Conservation (phyloP, 176 grass and related monocot species). For the Guadua angustifolia region DNA sequence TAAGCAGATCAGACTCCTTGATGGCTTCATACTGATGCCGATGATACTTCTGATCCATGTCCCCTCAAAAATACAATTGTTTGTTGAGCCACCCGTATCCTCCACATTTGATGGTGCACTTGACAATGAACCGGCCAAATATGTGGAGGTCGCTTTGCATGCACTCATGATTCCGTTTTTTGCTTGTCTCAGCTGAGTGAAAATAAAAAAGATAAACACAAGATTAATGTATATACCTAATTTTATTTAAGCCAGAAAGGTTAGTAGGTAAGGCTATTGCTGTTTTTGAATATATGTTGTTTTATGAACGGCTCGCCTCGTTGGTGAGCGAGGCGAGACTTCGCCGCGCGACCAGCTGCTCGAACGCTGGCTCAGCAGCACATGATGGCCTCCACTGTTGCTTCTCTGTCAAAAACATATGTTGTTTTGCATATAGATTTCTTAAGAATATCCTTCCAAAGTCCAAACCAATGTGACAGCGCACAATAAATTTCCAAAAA, state of each 20-base stretch:
- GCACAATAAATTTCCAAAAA: background rate
- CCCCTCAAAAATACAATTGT: constrained; percentile 37
- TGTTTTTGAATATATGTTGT: background rate
- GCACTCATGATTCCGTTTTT: constrained; percentile 62
- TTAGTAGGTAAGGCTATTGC: background rate
- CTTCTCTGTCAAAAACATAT: too few species aligned
- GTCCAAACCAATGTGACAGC: background rate
- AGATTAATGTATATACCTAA: constrained; percentile 18
- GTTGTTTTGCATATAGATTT: background rate
- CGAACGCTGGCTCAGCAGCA: too few species aligned
- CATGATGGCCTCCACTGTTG: too few species aligned
- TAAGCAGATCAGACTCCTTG: constrained; percentile 30
- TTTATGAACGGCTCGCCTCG: too few species aligned
- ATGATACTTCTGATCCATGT: constrained; percentile 51
- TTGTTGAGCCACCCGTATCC: constrained; percentile 31
- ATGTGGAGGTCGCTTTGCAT: constrained; percentile 57
- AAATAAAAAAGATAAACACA: background rate
- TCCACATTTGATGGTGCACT: constrained; percentile 40
- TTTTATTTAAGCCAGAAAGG: background rate
- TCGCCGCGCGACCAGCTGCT: too few species aligned
- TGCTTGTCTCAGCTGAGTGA: constrained; percentile 57
- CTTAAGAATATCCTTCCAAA: constrained; percentile 5
- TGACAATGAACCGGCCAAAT: constrained; percentile 43
- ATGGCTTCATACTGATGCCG: constrained; percentile 51
- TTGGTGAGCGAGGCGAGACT: too few species aligned